phyloP scores from a whole-genome alignment of 495 filamentous ascomycete species.

The Tuber aestivum region DNA sequence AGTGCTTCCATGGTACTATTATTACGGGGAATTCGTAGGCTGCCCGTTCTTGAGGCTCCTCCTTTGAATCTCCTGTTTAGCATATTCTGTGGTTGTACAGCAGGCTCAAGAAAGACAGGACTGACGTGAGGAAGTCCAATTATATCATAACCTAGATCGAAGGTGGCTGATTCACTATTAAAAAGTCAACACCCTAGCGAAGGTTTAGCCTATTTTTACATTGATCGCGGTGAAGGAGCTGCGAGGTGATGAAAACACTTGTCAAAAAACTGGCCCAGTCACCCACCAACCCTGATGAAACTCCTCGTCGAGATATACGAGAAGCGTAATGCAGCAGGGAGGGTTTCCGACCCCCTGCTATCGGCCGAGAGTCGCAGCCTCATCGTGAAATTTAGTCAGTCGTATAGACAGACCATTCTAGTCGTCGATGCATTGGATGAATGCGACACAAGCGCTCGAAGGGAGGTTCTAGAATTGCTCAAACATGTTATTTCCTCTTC shows the following conservation, averaged over 20 bases:
- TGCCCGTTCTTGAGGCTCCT: not conserved
- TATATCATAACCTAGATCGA: slow-evolving; percentile 1
- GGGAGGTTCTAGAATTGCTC: slow-evolving; percentile 15
- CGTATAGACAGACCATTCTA: slow-evolving; percentile 24
- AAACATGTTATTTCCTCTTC: slow-evolving; percentile 8
- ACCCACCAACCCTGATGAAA: not conserved
- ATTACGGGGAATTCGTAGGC: slow-evolving; percentile 25
- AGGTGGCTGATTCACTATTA: slow-evolving; percentile 13
- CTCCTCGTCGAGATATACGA: slow-evolving; percentile 12
- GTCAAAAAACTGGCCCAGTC: slow-evolving; percentile 15
- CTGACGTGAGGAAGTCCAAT: slow-evolving; percentile 6
- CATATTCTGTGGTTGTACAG: not conserved
- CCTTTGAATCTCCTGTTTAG: slow-evolving; percentile 3
- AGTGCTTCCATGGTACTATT: slow-evolving; percentile 17
- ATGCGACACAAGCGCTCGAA: slow-evolving; percentile 7
- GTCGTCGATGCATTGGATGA: slow-evolving; percentile 36
- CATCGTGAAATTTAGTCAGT: slow-evolving; percentile 3
- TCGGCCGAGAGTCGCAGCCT: slow-evolving; percentile 15
- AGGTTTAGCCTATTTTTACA: slow-evolving; percentile 33
- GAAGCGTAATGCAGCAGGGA: not conserved
- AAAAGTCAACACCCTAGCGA: not conserved
- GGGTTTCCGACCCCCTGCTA: not conserved
- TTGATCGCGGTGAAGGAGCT: slow-evolving; percentile 17
- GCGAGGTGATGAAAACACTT: slow-evolving; percentile 8
- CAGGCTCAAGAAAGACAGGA: slow-evolving; percentile 24